Base-by-base conservation (phyloP, 2,329 filamentous ascomycete genomes). In the Xylaria sp. region DNA sequence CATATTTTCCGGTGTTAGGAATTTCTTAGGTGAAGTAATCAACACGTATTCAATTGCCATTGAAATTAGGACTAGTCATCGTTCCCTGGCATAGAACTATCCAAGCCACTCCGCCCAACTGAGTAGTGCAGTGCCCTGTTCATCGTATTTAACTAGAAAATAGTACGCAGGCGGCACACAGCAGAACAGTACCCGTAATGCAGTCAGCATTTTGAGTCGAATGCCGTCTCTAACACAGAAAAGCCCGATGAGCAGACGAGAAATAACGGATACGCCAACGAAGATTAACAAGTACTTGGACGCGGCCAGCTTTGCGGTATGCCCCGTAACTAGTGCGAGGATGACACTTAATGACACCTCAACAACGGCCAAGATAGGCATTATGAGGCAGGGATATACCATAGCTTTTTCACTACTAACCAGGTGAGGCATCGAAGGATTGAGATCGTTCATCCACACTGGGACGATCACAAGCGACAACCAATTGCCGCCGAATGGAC, bases 41-140 rank as follows among this genome's bases (percentile, higher is more conserved):
- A 33, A 33, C 7, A 33, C 9, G 33, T 33, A 33, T 10, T 33
- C 33, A 33, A 33, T 33, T 33, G 33, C 33, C 33, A 6, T 10
- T 33, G 33, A 33, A 33, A 33, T 33, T 33, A 9, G 33, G 7
- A 10, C 7, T 10, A 3, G 33, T 10, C 9, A 6, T 28, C 5
- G 28, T 28, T 28, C 13, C 13, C 13, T 40, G 5, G 13, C 13
- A 13, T 31, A 17, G 15, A 31, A 51, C 26, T 51, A 51, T 17
- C 48, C 48, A 51, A 51, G 48, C 48, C 48, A 51, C 15, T 51
- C 48, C 26, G 48, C 48, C 48, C 48, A 51, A 13, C 23, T 51
- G 26, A 51, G 26, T 15, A 51, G 48, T 7, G 15, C 5, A 15
- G 48, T 51, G 26, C 48, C 48, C 15, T 51, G 48, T 51, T 51